Conservation (phyloP, 2,329 filamentous ascomycete species). For the Myriosclerotinia scirpicola region DNA sequence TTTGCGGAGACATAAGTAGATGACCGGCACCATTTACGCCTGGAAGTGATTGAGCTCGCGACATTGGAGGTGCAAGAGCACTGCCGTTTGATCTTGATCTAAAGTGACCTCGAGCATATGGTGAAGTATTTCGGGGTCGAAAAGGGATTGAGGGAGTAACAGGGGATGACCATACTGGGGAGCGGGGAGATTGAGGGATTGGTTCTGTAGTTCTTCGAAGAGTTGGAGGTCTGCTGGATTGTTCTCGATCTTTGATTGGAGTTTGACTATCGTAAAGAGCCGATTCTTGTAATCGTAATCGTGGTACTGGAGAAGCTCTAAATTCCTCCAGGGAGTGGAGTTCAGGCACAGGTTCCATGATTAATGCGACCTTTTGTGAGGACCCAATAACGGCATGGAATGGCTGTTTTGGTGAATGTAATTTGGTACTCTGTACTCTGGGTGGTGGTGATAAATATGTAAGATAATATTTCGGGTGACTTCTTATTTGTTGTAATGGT, state of each 20-base stretch:
- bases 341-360: conserved; percentile 68
- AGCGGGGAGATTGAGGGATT: conserved; percentile 52
- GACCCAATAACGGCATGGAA: conserved; percentile 21
- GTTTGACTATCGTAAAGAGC: conserved; percentile 28
- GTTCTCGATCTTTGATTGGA: conserved; percentile 26
- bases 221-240: conserved; percentile 49
- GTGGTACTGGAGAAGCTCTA: conserved; percentile 56
- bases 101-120: conserved; percentile 56
- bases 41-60: conserved; percentile 63
- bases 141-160: conserved; percentile 52
- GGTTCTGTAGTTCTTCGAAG: conserved; percentile 61
- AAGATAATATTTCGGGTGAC: conserved; percentile 10
- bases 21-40: conserved; percentile 61
- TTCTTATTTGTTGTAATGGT: conserved; percentile 17
- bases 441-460: background rate
- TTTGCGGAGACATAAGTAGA: conserved; percentile 50
- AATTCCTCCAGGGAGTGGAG: conserved; percentile 69
- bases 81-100: conserved; percentile 59
- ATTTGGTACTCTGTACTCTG: too few relatives aligned
- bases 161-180: conserved; percentile 40
- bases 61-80: conserved; percentile 56
- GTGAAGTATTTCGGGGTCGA: conserved; percentile 62
- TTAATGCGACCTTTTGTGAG: conserved; percentile 29
- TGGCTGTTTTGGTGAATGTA: conserved; percentile 16
- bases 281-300: conserved; percentile 47